Conservation (phyloP, 805 yeast genomes). For the Kodamaea lidongshanica region DNA sequence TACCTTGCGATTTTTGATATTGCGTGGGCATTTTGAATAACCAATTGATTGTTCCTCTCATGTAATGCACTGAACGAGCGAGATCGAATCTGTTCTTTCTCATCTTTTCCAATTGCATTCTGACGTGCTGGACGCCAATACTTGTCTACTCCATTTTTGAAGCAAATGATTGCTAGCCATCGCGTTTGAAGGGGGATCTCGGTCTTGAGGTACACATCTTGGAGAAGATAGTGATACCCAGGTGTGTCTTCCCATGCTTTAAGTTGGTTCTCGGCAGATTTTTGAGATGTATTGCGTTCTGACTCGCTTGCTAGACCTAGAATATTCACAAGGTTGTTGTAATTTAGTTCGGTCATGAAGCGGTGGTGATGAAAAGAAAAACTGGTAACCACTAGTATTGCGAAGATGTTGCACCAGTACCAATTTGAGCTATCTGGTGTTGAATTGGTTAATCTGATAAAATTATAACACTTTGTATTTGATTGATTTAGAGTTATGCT, state of each 20-base stretch:
- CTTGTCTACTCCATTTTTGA: constrained; percentile 82
- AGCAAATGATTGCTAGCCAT: constrained; percentile 82
- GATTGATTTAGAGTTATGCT: too few species aligned
- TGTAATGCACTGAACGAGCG: constrained; percentile 53
- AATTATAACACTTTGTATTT: too few species aligned
- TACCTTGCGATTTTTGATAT: constrained; percentile 69
- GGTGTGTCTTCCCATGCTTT: constrained; percentile 61
- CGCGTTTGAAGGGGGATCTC: constrained; percentile 59
- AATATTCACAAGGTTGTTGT: constrained; percentile 21
- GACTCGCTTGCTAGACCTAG: constrained; percentile 27
- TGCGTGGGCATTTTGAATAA: constrained; percentile 81
- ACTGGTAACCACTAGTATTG: too few species aligned
- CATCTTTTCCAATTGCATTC: constrained; percentile 51
- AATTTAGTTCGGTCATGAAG: background rate
- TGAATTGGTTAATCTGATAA: too few species aligned
- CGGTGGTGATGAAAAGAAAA: background rate
- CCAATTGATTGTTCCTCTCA: constrained; percentile 68
- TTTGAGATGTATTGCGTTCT: constrained; percentile 47
- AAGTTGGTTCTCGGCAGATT: constrained; percentile 62
- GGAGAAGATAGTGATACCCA: constrained; percentile 54
- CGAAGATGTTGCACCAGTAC: too few species aligned
- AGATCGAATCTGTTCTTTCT: constrained; percentile 56
- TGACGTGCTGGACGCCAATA: constrained; percentile 73
- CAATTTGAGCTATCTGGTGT: too few species aligned
- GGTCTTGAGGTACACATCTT: constrained; percentile 52